Conservation (phyloP, 2,329 filamentous ascomycete species). For the Sporothrix phasma region DNA sequence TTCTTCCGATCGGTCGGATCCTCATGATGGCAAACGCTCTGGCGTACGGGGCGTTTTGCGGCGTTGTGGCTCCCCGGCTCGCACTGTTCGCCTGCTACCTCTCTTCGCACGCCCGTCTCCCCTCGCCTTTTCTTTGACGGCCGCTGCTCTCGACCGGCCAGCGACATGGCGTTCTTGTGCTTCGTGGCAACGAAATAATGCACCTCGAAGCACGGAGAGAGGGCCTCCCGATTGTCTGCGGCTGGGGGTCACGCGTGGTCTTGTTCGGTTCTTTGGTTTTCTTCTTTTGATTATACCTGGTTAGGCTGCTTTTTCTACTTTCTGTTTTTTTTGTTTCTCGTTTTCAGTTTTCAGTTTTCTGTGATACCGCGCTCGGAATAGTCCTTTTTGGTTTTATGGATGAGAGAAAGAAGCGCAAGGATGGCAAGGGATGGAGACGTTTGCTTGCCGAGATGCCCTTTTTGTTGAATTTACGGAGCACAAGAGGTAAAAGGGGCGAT, state of each 20-base stretch:
- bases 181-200: not conserved
- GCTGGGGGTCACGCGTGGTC: not conserved
- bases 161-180: not conserved
- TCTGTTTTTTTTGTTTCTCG: not conserved
- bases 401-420: not conserved
- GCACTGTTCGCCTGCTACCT: slow-evolving; percentile 13
- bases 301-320: slow-evolving; percentile 7
- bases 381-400: not conserved
- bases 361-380: slow-evolving; percentile 14
- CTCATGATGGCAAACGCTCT: slow-evolving; percentile 8
- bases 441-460: not conserved
- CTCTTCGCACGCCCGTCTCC: not conserved
- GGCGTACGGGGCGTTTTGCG: slow-evolving; percentile 17
- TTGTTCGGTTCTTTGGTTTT: not conserved
- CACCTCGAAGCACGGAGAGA: not conserved
- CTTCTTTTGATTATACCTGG: not conserved
- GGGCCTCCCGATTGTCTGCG: not conserved
- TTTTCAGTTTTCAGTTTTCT: not conserved
- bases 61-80: slow-evolving; percentile 16
- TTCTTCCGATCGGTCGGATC: not conserved
- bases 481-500: not conserved
- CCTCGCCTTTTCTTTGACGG: not conserved
- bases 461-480: not conserved
- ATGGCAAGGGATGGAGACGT: not conserved
- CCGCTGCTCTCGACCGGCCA: not conserved